Base-by-base conservation (phyloP, 1,139 yeast genomes). In the Ogataea hybrid region DNA sequence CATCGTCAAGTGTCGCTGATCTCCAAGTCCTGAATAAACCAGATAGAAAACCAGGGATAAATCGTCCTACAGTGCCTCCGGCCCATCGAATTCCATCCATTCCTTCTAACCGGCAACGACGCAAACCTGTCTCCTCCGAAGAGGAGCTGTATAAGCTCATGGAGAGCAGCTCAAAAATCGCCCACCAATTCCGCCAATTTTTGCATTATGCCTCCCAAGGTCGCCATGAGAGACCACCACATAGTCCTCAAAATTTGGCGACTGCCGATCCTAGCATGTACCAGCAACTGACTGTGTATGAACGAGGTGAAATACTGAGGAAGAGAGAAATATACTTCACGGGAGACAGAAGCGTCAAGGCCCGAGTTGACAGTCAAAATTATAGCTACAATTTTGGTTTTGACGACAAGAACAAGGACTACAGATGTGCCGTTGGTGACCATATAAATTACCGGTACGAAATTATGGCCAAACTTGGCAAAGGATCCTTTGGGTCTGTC, bases 401-500 rank as follows among this genome's bases (percentile, higher is more conserved):
- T 59, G 95, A 86, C 59, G 94, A 86, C 58, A 61, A 63, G 3
- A 65, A 73, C 10, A 86, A 88, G 2, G 85, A 85, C 56, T 82
- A 84, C 52, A 67, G 69, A 6, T 68, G 79, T 1, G 58, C 69
- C 1, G 62, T 67, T 1, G 77, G 83, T 5, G 96, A 87, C 56
- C 96, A 88, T 53, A 75, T 88, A 36, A 84, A 82, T 41, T 88
- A 81, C 59, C 65, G 95, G 30, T 88, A 82, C 56, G 81, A 85
- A 50, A 77, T 86, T 6, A 47, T 74, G 23, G 63, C 69, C 2
- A 65, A 70, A 4, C 67, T 88, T 14, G 96, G 96, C 0, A 80
- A 75, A 44, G 96, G 96, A 4, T 81, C 92, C 25, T 88, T 88
- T 68, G 96, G 96, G 0, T 81, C 80, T 46, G 96, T 88, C 3